Evolutionary conservation across 2,329 filamentous ascomycete species (phyloP).

Genomic region (Claviceps sp.): DNA sequence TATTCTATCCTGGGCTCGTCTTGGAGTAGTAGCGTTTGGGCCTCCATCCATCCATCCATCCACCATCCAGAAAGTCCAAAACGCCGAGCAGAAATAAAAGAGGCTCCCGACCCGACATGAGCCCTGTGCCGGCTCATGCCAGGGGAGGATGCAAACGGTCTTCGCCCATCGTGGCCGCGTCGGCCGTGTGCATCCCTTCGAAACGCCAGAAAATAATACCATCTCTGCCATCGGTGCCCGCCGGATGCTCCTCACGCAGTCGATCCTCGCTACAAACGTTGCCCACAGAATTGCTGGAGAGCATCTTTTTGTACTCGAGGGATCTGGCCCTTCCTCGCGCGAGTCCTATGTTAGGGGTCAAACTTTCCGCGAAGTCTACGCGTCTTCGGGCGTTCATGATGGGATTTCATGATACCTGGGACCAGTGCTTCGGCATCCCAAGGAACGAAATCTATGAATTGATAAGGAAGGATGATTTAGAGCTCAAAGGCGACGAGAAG

Average conservation of each 20-base stretch:
- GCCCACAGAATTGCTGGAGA: slow-evolving; percentile 40
- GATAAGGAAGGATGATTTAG: not conserved
- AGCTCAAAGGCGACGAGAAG: slow-evolving; percentile 21
- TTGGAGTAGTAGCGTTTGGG: too few relatives aligned
- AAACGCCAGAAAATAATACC: too few relatives aligned
- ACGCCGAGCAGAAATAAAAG: too few relatives aligned
- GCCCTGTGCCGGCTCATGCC: too few relatives aligned
- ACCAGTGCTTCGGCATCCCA: slow-evolving; percentile 20
- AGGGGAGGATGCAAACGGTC: too few relatives aligned
- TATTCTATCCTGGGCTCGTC: too few relatives aligned
- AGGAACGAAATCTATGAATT: not conserved
- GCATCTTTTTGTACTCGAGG: slow-evolving; percentile 35
- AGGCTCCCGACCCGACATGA: too few relatives aligned
- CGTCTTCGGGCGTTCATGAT: slow-evolving; percentile 23
- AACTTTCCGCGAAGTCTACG: slow-evolving; percentile 29
- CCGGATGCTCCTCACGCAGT: slow-evolving; percentile 13
- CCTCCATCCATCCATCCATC: too few relatives aligned
- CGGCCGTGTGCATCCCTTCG: too few relatives aligned
- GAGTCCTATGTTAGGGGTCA: slow-evolving; percentile 26
- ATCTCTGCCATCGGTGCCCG: slow-evolving; percentile 16
- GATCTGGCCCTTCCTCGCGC: slow-evolving; percentile 34
- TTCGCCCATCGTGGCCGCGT: too few relatives aligned
- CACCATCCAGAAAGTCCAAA: too few relatives aligned
- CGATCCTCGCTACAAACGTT: slow-evolving; percentile 22
- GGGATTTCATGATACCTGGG: slow-evolving; percentile 26